Percentiles rank a stretch among this genome's conserved stretches.
Conservation (phyloP, 352 stramenopile species). For the Pythium brachiatum region DNA sequence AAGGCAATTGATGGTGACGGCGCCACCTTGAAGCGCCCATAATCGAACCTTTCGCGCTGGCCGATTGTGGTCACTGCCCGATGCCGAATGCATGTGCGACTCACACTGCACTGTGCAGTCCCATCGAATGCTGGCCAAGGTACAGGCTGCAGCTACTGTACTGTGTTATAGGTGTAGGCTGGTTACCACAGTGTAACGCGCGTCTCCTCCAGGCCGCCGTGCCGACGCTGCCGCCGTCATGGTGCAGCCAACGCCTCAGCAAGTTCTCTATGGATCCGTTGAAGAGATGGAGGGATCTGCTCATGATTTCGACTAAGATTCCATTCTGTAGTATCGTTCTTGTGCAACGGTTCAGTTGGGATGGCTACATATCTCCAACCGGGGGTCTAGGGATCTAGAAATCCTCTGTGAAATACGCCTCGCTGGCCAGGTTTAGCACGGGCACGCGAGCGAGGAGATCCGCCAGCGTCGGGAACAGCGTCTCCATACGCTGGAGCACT, state of each 20-base stretch:
- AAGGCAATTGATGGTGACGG: background rate
- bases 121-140: no score
- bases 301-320: no score
- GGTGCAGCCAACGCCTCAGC: background rate
- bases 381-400: background rate
- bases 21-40: background rate
- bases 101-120: background rate
- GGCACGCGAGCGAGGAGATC: slow-evolving; percentile 16
- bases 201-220: no score
- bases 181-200: no score
- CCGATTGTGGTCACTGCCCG: background rate
- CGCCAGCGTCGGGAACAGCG: slow-evolving; percentile 21
- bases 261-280: no score
- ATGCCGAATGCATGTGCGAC: background rate
- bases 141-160: no score
- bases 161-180: no score
- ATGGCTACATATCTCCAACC: background rate
- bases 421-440: slow-evolving; percentile 19
- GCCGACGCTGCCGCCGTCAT: background rate
- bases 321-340: no score
- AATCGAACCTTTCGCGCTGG: background rate
- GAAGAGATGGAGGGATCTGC: background rate
- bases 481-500: slow-evolving; percentile 9
- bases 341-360: background rate
- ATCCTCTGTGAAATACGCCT: slow-evolving; percentile 6